These are phyloP conservation scores for Verbena officinalis DNA, from an alignment of 257 asterid species.

Conservation along the genomic window DNA sequence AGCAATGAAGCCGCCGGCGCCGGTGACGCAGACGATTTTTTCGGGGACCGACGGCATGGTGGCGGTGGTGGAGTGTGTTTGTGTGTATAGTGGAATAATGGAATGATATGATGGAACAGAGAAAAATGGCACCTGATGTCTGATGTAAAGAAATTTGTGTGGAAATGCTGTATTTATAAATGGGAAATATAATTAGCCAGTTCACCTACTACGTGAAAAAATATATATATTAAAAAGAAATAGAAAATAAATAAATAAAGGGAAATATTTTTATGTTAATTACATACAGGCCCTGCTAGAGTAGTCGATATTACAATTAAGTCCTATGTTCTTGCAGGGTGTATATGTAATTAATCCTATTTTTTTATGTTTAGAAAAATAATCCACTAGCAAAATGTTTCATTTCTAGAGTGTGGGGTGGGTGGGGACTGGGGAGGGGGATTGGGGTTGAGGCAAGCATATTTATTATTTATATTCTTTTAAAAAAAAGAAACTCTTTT, in stretches of 20 bases:
- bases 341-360: too few species aligned
- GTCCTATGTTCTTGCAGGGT: too few species aligned
- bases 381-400: too few species aligned
- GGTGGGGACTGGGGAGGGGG: background rate
- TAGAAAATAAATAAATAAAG: background rate
- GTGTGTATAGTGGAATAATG: background rate
- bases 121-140: constrained; percentile 2
- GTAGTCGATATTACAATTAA: too few species aligned
- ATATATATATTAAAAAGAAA: background rate
- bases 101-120: background rate
- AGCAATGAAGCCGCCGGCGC: constrained; percentile 98
- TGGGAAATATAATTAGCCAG: background rate
- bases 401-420: background rate
- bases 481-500: too few species aligned
- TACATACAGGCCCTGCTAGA: too few species aligned
- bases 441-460: too few species aligned
- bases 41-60: constrained; percentile 71
- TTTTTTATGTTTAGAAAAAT: too few species aligned
- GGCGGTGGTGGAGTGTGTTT: background rate
- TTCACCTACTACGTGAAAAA: constrained; percentile 38
- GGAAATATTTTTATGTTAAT: background rate
- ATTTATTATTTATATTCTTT: too few species aligned
- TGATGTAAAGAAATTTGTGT: background rate
- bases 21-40: constrained; percentile 87
- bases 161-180: constrained; percentile 24